Base-by-base conservation (phyloP, 106 monocot genomes). In the Allium sativum region DNA sequence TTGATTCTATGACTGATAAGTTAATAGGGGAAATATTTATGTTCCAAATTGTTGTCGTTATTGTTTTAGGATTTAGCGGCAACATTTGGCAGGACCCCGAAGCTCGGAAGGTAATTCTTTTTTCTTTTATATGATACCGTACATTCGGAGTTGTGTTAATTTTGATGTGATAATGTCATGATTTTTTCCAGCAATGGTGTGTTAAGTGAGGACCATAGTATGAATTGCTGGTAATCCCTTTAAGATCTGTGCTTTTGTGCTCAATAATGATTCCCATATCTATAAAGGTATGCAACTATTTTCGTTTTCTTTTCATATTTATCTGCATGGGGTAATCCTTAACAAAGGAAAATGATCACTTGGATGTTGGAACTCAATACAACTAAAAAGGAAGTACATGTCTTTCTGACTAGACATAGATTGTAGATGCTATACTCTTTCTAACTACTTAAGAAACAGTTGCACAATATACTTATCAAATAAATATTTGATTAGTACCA, bases 191-290 rank as follows among this genome's bases (percentile, higher is more conserved):
- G 96, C 90, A 82, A 82, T 96, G 96, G 96, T 96, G 91, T 78
- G 80, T 87, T 41, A 78, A 52, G 78, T 96, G n/a, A n/a, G 90
- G 84, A 45, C 87, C 82, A 57, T 96, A 90, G 96, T 96, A 90
- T 58, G 91, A 91, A 56, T 75, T 96, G 21, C 64, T 96, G 70
- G 70, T 96, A 63, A 90, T 96, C 60, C 96, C 96, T 51, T 74
- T 96, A 40, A 71, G 96, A 18, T 96, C 91, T 82, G 96, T 90
- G 72, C 96, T 96, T 44, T 71, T 96, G 42, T 96, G 96, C 71
- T 96, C 96, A 45, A 91, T 96, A 63, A 96, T 96, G 96, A 96
- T 96, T 72, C 96, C 96, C 22, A 96, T 96, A 66, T 96, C 96
- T 68, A 77, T 96, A 66, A 96, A 96, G 96, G 96, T 96, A 79